Evolutionary conservation across 1,139 yeast species (phyloP).

Genomic region (Blastobotrys indianensis): DNA sequence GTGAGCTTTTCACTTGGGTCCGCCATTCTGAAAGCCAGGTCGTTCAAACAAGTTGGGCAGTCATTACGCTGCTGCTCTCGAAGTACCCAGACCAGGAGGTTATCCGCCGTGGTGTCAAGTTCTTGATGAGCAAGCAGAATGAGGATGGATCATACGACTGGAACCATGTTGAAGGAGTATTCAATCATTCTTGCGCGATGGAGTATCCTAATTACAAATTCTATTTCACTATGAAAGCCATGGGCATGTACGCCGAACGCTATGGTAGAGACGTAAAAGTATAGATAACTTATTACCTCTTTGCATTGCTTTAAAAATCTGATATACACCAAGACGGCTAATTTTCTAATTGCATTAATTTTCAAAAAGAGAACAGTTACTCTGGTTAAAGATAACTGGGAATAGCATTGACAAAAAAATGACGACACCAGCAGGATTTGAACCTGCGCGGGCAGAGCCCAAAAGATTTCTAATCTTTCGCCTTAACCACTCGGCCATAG

Average conservation of each 20-base stretch:
- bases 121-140: constrained; percentile 63
- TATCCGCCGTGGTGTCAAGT: constrained; percentile 55
- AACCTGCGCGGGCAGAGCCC: constrained; percentile 17
- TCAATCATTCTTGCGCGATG: constrained; percentile 88
- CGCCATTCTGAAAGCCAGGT: constrained; percentile 57
- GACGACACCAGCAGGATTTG: constrained; percentile 17
- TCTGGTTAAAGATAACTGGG: no score
- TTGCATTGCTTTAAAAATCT: not conserved
- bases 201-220: constrained; percentile 94
- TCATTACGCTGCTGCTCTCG: constrained; percentile 75
- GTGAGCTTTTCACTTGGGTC: constrained; percentile 79
- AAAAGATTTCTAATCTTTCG: constrained; percentile 15
- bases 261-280: constrained; percentile 15
- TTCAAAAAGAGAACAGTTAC: no score
- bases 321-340: no score
- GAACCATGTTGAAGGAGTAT: constrained; percentile 91
- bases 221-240: constrained; percentile 85
- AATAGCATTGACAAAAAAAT: not conserved
- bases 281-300: not conserved
- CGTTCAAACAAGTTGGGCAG: constrained; percentile 92
- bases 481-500: constrained; percentile 13
- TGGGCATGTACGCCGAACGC: constrained; percentile 58
- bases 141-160: constrained; percentile 78
- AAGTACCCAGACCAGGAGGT: constrained; percentile 66
- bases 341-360: no score